These are phyloP conservation scores for Malassezia sympodialis DNA, from an alignment of 1,284 basidiomycete species.

Conservation along the genomic window DNA sequence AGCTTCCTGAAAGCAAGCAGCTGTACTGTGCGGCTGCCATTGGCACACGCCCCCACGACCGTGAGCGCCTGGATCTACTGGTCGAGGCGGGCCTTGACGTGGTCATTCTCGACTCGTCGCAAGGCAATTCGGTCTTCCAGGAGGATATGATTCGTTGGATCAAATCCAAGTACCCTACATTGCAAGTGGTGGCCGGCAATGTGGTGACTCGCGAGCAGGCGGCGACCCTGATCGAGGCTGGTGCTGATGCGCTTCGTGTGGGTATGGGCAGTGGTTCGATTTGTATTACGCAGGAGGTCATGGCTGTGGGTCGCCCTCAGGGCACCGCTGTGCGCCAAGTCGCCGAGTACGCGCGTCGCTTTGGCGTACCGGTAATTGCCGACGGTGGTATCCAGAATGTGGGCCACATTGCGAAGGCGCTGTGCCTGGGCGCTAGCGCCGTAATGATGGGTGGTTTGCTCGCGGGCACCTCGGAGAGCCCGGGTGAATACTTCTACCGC, in stretches of 20 bases:
- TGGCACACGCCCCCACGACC: constrained; percentile 82
- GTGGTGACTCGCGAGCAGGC: constrained; percentile 97
- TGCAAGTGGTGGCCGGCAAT: constrained; percentile 91
- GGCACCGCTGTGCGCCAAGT: constrained; percentile 92
- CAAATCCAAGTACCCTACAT: constrained; percentile 62
- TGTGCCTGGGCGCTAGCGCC: constrained; percentile 81
- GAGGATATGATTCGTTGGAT: constrained; percentile 93
- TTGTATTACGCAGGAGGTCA: constrained; percentile 98
- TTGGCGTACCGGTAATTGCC: constrained; percentile 95
- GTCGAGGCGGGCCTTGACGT: constrained; percentile 93
- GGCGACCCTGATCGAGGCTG: constrained; percentile 81
- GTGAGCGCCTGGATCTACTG: constrained; percentile 71
- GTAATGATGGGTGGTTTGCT: constrained; percentile 98
- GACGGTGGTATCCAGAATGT: constrained; percentile 94
- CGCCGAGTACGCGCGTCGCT: constrained; percentile 80
- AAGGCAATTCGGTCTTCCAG: constrained; percentile 90
- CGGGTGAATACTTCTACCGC: constrained; percentile 97
- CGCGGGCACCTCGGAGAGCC: constrained; percentile 91
- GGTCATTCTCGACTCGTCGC: constrained; percentile 86
- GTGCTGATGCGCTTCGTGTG: constrained; percentile 83
- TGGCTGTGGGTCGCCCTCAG: constrained; percentile 98
- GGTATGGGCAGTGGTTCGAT: constrained; percentile 98
- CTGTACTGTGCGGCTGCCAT: constrained; percentile 94
- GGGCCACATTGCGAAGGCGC: constrained; percentile 93
- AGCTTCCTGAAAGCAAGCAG: constrained; percentile 84